Base-by-base conservation (phyloP, 2,329 filamentous ascomycete genomes). In the Parasarocladium wereldwijsianum region DNA sequence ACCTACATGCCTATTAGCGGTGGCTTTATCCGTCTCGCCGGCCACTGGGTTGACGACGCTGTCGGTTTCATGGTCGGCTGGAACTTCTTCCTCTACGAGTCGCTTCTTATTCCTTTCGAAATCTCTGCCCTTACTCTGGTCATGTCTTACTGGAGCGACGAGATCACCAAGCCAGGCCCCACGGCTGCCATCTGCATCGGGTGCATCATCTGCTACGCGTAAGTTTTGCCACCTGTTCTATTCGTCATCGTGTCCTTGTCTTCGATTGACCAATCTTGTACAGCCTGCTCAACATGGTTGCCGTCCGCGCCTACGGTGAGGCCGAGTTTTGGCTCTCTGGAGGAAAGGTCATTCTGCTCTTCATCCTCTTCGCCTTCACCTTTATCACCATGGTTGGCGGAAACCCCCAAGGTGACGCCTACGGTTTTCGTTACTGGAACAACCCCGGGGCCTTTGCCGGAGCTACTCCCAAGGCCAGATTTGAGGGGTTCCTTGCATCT, bases 301-400 rank as follows among this genome's bases (percentile, higher is more conserved):
- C 70, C 17, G 73, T 79, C 20, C 62, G 69, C 37, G 71, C 57
- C 52, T 80, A 73, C 41, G 76, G 76, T 38, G 75, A 81, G 46
- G 68, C 75, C 8, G 80, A 86, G 44, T 86, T 86, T 42, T 75
- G 66, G 65, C 55, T 74, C 3, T 65, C 67, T 3, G 54, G 52
- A 22, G 71, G 72, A 38, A 80, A 81, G 47, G 61, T 80, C 19
- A 48, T 80, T 14, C 59, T 81, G 26, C 77, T 78, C 40, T 57
- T 75, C 35, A 70, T 73, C 9, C 58, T 82, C 31, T 76, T 83
- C 47, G 54, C 62, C 43, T 85, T 78, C 52, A 85, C 81, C n/a
- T 79, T 87, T 44, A 63, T 87, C 40, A 75, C 72, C 28, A 84
- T 85, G 76, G 58, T 83, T 6, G 81, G 80, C 20, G 81, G 77